Conservation (phyloP, 331 rosid genomes). For the Telfairia occidentalis region DNA sequence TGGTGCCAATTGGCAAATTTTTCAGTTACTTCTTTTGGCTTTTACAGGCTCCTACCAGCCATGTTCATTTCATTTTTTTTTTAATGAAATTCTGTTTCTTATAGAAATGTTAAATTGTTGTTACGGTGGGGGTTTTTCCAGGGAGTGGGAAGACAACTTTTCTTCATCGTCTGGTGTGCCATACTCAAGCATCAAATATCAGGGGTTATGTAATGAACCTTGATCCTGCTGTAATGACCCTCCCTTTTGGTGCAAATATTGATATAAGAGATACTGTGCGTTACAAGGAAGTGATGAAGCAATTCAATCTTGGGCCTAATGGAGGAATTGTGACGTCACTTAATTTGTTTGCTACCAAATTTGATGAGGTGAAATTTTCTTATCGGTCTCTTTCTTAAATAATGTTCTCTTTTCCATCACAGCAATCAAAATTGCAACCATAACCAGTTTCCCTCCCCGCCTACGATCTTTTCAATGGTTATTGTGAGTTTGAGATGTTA, state of each 20-base stretch:
- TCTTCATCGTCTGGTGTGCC: constrained; percentile 68
- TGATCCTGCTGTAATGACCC: constrained; percentile 85
- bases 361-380: constrained; percentile 62
- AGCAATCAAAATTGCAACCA: not conserved
- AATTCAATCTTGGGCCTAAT: constrained; percentile 96
- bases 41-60: not conserved
- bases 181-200: constrained; percentile 44
- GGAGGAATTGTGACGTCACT: constrained; percentile 93
- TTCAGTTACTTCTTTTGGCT: not conserved
- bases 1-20: not conserved
- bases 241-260: constrained; percentile 70
- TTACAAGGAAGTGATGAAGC: constrained; percentile 96
- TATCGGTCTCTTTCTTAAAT: not conserved
- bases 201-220: constrained; percentile 80
- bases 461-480: not conserved
- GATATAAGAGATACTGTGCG: constrained; percentile 90
- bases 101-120: not conserved
- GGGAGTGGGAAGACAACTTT: constrained; percentile 93
- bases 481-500: not conserved
- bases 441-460: not conserved
- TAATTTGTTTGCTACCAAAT: constrained; percentile 89
- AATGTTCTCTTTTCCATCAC: not conserved
- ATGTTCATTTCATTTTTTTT: not conserved
- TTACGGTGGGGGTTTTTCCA: constrained; percentile 19
- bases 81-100: not conserved